phyloP scores from a whole-genome alignment of 140 eudicot genomes.

The Senecio squalidus region DNA sequence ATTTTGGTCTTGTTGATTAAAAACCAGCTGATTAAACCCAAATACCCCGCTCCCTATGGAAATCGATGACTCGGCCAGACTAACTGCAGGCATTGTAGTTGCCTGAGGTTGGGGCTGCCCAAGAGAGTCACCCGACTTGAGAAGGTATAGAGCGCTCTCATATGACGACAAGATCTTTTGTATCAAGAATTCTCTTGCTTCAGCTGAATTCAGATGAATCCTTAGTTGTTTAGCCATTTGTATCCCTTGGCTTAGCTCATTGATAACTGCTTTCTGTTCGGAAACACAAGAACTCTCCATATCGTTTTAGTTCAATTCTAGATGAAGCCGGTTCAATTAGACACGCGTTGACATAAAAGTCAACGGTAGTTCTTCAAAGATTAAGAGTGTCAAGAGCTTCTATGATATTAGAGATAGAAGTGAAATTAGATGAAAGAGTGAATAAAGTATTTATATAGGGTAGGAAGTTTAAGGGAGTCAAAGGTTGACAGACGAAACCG shows the following conservation, averaged over 20 bases:
- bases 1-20: conserved; percentile 19
- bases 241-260: conserved; percentile 63
- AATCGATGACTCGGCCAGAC: conserved; percentile 39
- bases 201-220: conserved; percentile 36
- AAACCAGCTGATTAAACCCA: conserved; percentile 13
- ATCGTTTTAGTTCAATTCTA: not conserved
- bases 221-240: conserved; percentile 61
- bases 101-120: conserved; percentile 33
- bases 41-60: conserved; percentile 29
- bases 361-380: not conserved
- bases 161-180: conserved; percentile 55
- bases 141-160: conserved; percentile 49
- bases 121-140: conserved; percentile 32
- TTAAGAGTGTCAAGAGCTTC: not conserved
- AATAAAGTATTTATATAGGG: not conserved
- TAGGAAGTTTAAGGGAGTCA: not conserved
- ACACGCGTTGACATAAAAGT: not conserved
- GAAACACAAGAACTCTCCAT: conserved; percentile 43
- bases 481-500: conserved; percentile 12
- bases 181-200: conserved; percentile 42
- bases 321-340: not conserved
- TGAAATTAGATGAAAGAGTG: not conserved
- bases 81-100: not conserved
- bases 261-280: conserved; percentile 38
- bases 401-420: not conserved